These are phyloP conservation scores for Diaporthe ampelina DNA, from an alignment of 2,329 filamentous ascomycete species.

Conservation along the genomic window DNA sequence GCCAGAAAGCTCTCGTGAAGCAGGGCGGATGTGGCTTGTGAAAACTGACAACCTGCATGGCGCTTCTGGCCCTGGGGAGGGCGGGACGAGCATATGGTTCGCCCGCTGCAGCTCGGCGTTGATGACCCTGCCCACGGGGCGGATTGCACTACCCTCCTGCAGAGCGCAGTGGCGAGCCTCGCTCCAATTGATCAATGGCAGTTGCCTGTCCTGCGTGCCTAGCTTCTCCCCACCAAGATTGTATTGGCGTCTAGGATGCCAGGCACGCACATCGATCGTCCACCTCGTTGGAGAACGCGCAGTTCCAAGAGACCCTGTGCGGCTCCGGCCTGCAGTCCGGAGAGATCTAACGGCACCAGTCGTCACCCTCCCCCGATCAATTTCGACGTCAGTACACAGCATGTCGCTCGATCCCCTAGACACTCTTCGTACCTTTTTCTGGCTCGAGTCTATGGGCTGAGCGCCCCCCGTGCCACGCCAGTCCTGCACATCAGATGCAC, in stretches of 20 bases:
- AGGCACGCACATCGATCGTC: slow-evolving; percentile 3
- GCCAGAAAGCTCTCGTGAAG: slow-evolving; percentile 26
- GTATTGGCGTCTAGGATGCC: slow-evolving; percentile 23
- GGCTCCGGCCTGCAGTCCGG: slow-evolving; percentile 34
- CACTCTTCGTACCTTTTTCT: slow-evolving; percentile 9
- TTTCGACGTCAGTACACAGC: slow-evolving; percentile 23
- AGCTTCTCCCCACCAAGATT: slow-evolving; percentile 21
- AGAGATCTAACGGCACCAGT: slow-evolving; percentile 23
- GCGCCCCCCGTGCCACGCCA: slow-evolving; percentile 35
- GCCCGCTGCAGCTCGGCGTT: slow-evolving; percentile 22
- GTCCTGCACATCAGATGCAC: slow-evolving; percentile 35
- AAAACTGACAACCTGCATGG: slow-evolving; percentile 31
- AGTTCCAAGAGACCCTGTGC: slow-evolving; percentile 31
- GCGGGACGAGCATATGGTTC: slow-evolving; percentile 35
- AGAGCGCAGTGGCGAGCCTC: slow-evolving; percentile 25
- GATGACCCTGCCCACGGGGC: slow-evolving; percentile 15
- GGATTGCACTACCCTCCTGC: slow-evolving; percentile 30
- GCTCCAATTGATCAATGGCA: slow-evolving; percentile 40
- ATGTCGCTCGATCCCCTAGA: slow-evolving; percentile 32
- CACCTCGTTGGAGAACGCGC: background rate
- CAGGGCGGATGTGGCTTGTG: slow-evolving; percentile 38
- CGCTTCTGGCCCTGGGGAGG: slow-evolving; percentile 15
- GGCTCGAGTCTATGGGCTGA: slow-evolving; percentile 36
- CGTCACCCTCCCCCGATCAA: background rate
- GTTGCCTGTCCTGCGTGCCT: slow-evolving; percentile 26